Percentiles rank a stretch among this genome's conserved stretches.
Evolutionary conservation across 495 filamentous ascomycete genomes (phyloP).

Genomic region (Endocarpon pusillum): DNA sequence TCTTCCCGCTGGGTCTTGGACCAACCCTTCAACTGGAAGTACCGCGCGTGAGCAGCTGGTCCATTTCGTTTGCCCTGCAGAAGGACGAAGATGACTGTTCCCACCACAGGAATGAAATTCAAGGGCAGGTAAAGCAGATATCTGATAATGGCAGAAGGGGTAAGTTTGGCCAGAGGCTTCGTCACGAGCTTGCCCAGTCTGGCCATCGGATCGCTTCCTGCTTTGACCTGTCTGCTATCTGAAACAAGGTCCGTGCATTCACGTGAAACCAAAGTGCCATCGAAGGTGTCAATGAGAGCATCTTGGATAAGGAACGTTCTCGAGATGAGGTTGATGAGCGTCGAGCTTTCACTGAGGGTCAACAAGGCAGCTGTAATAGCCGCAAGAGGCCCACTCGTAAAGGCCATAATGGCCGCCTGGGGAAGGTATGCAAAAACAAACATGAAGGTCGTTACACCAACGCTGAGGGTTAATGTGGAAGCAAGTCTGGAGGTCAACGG

Average conservation of each 20-base stretch:
- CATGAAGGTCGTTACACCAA: conserved; percentile 57
- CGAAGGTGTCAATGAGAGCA: conserved; percentile 78
- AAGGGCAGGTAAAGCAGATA: conserved; percentile 70
- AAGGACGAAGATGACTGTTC: conserved; percentile 61
- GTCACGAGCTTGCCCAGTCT: conserved; percentile 59
- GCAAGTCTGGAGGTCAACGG: conserved; percentile 53
- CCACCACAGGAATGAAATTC: conserved; percentile 82
- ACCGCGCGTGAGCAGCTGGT: conserved; percentile 38
- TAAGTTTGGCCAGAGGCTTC: conserved; percentile 50
- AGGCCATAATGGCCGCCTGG: conserved; percentile 56
- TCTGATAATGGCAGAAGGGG: conserved; percentile 44
- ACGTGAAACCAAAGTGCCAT: conserved; percentile 51
- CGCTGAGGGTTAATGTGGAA: conserved; percentile 51
- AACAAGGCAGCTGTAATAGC: conserved; percentile 61
- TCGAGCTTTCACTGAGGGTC: conserved; percentile 65
- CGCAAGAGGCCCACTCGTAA: conserved; percentile 75
- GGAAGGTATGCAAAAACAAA: conserved; percentile 86
- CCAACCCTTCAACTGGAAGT: conserved; percentile 85
- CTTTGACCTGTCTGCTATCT: conserved; percentile 54
- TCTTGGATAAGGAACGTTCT: conserved; percentile 63
- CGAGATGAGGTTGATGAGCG: conserved; percentile 56
- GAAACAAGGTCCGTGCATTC: conserved; percentile 41
- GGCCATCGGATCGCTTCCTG: conserved; percentile 35
- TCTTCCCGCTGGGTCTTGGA: conserved; percentile 37
- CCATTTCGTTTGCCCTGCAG: conserved; percentile 48